Evolutionary conservation across 1,139 yeast genomes (phyloP).

Genomic region (Kodamaea plutei): DNA sequence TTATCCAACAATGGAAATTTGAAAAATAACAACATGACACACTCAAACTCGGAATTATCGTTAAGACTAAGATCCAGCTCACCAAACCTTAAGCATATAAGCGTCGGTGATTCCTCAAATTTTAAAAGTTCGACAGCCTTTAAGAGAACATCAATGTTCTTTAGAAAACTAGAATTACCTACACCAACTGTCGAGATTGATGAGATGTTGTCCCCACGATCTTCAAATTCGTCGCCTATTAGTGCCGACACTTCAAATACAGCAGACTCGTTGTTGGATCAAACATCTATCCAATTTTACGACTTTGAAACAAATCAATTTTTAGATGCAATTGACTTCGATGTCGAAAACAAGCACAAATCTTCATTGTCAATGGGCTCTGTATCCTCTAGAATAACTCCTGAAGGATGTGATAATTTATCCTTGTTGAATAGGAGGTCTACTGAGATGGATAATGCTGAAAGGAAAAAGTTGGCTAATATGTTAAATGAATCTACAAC

Average conservation of each 20-base stretch:
- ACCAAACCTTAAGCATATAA: slow-evolving; percentile 17
- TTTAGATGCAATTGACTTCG: slow-evolving; percentile 7
- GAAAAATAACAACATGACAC: slow-evolving; percentile 2
- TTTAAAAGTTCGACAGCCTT: too few species aligned
- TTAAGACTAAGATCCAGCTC: slow-evolving; percentile 20
- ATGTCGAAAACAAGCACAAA: slow-evolving; percentile 2
- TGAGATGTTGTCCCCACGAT: not conserved
- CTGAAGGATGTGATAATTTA: slow-evolving; percentile 1
- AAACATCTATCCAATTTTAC: slow-evolving; percentile 18
- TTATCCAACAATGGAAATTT: slow-evolving; percentile 6
- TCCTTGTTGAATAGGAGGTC: slow-evolving; percentile 19
- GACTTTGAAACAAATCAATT: slow-evolving; percentile 15
- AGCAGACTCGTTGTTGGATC: slow-evolving; percentile 20
- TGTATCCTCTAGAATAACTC: slow-evolving; percentile 1
- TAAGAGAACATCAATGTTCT: slow-evolving; percentile 8
- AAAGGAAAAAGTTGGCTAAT: slow-evolving; percentile 12
- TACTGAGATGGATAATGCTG: slow-evolving; percentile 22
- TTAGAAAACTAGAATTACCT: slow-evolving; percentile 6
- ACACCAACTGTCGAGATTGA: slow-evolving; percentile 2
- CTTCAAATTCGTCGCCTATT: slow-evolving; percentile 5
- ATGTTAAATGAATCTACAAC: slow-evolving; percentile 7
- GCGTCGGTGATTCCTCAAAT: slow-evolving; percentile 1
- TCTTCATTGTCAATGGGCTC: slow-evolving; percentile 4
- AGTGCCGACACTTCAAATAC: slow-evolving; percentile 14
- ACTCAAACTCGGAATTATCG: slow-evolving; percentile 11